Evolutionary conservation across 2,329 filamentous ascomycete genomes (phyloP).

Genomic region (Gnomoniopsis sp.): DNA sequence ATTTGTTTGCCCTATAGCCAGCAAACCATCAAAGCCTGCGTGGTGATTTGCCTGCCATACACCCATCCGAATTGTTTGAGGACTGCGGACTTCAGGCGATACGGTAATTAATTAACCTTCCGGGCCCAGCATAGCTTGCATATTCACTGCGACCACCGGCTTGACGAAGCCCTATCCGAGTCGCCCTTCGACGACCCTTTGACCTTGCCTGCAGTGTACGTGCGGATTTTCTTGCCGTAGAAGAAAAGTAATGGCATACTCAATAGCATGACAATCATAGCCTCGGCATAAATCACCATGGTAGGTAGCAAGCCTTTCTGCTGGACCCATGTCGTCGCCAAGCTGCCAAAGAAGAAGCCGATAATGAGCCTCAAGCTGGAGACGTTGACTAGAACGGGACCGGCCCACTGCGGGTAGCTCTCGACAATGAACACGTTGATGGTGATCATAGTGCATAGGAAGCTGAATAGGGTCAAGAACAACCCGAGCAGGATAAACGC

Average conservation of each 20-base stretch:
- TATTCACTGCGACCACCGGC: background rate
- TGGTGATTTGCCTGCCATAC: no score
- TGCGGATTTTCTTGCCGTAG: constrained; percentile 24
- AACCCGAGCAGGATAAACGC: constrained; percentile 24
- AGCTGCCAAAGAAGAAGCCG: constrained; percentile 27
- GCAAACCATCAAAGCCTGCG: no score
- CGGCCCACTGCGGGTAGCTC: constrained; percentile 30
- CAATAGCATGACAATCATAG: constrained; percentile 28
- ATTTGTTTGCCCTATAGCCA: no score
- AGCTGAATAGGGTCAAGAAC: constrained; percentile 28
- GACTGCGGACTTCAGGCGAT: no score
- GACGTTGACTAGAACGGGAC: constrained; percentile 31
- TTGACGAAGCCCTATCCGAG: background rate
- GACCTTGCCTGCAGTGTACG: constrained; percentile 28
- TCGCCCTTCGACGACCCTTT: background rate
- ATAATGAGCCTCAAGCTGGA: constrained; percentile 29
- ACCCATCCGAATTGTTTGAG: no score
- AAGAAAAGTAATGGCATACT: constrained; percentile 28
- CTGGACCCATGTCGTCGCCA: constrained; percentile 26
- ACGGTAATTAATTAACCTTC: no score
- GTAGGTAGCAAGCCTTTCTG: constrained; percentile 25
- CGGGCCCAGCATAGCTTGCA: no score
- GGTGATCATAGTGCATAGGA: constrained; percentile 25
- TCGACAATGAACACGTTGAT: constrained; percentile 31
- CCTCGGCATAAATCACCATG: constrained; percentile 29